Base-by-base conservation (phyloP, 441 rosid species). In the Sinapis alba region DNA sequence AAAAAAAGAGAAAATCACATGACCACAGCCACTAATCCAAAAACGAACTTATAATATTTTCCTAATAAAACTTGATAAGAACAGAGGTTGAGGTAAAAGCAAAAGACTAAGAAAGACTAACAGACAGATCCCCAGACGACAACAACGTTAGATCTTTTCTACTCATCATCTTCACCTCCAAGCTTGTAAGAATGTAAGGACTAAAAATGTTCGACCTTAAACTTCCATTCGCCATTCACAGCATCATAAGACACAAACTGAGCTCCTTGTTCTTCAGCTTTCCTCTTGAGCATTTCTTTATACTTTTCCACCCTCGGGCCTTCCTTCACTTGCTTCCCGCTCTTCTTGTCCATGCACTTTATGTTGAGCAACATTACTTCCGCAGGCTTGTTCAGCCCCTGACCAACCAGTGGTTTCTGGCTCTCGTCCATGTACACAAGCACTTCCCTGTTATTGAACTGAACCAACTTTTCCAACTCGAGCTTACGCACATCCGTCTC, bases 381-480 rank as follows among this genome's bases (percentile, higher is more conserved):
- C 0, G 98, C 98, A 7, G 96, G 92, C 81, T 94, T 96, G 45
- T 96, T 96, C 43, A 94, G 88, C 34, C 98, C 99, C 80, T 96
- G 86, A 58, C 99, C 99, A 4, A 92, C 85, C 1, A 95, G 95
- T 3, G 98, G 98, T 74, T 92, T 96, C 79, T 89, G 84, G 83
- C 85, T 86, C 54, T 94, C 98, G 41, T 96, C 98, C 88, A 87
- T 81, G 87, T 96, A 96, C 16, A 96, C 99, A 34, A 90, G 84
- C 78, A 96, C 99, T 83, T 96, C 98, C 11, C 94, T 69, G 73
- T 90, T 89, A 78, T 88, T 89, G 78, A 94, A 96, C 79, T 94
- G 97, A 65, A 96, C 85, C 53, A 92, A 69, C 57, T 87, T 78
- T 74, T 96, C 97, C 1, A 96, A 83, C 78, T 96, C 98, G 11